Base-by-base conservation (phyloP, 2,329 filamentous ascomycete genomes). In the Microdochium paspali region DNA sequence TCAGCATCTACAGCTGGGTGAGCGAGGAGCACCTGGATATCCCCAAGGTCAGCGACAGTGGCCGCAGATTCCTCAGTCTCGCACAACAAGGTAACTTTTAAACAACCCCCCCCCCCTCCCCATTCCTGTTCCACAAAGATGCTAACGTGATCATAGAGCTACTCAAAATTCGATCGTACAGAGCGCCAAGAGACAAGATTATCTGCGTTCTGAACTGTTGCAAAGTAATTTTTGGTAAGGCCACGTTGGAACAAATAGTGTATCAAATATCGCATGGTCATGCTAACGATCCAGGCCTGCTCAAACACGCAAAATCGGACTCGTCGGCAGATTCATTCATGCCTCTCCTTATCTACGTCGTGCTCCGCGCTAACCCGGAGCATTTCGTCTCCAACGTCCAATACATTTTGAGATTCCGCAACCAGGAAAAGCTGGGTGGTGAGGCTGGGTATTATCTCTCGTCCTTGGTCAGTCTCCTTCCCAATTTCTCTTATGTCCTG, bases 171-270 rank as follows among this genome's bases (percentile, higher is more conserved):
- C 95, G 91, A 60, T 93, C 87, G 9, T 98, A 98, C 62, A 82
- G 94, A 55, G 93, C 93, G n/a, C 93, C 93, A 3, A 76, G 93
- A 57, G 93, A 98, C 71, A 98, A 98, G 67, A 93, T 98, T 47
- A 97, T 98, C 45, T 98, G 93, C 65, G 89, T 97, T 43, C 71
- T 98, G 48, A 98, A 98, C 67, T 96, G 90, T 69, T 98, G 93
- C 79, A 98, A 98, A 68, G 94, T 98, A 53, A 97, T 98, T 53
- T 97, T 98, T 66, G 93, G 87, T 89, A 66, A 56, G 76, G 57
- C 20, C 3, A 9, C 6, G 24, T 5, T 26, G n/a, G n/a, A 3
- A 15, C 3, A 1, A 3, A 3, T 5, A 15, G 30, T 47, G 20
- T 46, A 26, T 5, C 5, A 21, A 6, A 12, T 3, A 21, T 6